phyloP scores from a whole-genome alignment of 192 early-diverging fungal genomes.

The Linnemannia zychae region DNA sequence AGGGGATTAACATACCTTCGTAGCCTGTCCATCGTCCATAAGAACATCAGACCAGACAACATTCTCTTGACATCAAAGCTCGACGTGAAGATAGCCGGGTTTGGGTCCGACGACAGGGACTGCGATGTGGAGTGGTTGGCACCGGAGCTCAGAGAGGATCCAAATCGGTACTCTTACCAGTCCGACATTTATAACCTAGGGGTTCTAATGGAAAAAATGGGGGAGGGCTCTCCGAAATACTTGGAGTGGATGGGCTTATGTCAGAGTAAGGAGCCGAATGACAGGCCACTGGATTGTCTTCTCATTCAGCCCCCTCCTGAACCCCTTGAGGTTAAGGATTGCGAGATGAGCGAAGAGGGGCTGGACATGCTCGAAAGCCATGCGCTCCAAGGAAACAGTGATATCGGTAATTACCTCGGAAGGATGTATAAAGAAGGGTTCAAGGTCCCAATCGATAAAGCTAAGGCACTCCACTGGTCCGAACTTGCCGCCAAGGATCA shows the following conservation, averaged over 20 bases:
- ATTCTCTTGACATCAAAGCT: background rate
- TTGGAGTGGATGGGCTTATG: background rate
- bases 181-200: conserved; percentile 12
- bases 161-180: background rate
- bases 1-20: conserved; percentile 2
- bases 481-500: conserved; percentile 8
- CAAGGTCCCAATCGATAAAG: background rate
- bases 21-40: background rate
- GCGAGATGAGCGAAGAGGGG: background rate
- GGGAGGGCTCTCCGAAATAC: background rate
- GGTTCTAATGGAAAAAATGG: conserved; percentile 11
- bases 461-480: background rate
- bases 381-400: background rate
- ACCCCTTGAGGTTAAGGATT: background rate
- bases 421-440: background rate
- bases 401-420: background rate
- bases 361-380: background rate
- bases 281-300: conserved; percentile 8
- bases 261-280: background rate
- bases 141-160: background rate
- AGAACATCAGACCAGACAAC: conserved; percentile 5
- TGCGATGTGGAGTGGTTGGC: background rate
- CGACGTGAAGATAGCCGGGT: conserved; percentile 16
- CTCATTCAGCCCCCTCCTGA: background rate
- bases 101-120: background rate